Evolutionary conservation across 257 asterid genomes (phyloP).

Genomic region (Marsdenia floribunda): DNA sequence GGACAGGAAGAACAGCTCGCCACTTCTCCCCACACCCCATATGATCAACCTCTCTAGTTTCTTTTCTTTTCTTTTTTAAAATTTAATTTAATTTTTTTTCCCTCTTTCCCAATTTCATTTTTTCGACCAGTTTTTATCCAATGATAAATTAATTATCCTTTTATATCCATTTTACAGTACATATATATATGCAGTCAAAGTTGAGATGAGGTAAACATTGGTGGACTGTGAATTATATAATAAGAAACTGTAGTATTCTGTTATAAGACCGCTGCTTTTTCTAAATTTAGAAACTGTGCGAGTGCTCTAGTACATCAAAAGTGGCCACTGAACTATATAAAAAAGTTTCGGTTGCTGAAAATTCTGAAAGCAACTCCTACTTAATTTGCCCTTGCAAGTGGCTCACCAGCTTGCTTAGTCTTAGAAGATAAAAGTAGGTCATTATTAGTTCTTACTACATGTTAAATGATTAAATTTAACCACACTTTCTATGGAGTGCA

Average conservation of each 20-base stretch:
- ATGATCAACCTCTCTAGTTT: neutral
- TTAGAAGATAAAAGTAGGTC: no score
- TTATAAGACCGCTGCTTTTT: neutral
- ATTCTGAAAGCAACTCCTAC: conserved; percentile 17
- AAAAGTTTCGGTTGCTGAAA: conserved; percentile 5
- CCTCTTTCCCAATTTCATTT: no score
- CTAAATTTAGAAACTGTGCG: neutral
- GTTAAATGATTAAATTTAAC: no score
- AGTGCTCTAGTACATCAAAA: neutral
- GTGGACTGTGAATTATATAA: no score
- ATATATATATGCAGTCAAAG: no score
- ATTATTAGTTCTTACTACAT: no score
- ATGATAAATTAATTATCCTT: neutral
- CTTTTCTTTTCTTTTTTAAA: neutral
- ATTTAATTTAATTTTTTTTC: neutral
- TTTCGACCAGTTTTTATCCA: neutral
- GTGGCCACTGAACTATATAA: neutral
- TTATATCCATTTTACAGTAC: no score
- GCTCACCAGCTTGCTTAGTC: conserved; percentile 8
- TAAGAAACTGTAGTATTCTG: no score
- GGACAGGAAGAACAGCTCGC: conserved; percentile 32
- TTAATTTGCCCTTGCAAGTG: conserved; percentile 10
- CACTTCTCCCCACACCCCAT: conserved; percentile 33
- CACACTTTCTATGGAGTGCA: no score
- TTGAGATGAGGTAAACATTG: no score